Percentiles rank a stretch among this genome's conserved stretches.
phyloP scores from a whole-genome alignment of 805 yeast species.

The Lachancea kluyveri region DNA sequence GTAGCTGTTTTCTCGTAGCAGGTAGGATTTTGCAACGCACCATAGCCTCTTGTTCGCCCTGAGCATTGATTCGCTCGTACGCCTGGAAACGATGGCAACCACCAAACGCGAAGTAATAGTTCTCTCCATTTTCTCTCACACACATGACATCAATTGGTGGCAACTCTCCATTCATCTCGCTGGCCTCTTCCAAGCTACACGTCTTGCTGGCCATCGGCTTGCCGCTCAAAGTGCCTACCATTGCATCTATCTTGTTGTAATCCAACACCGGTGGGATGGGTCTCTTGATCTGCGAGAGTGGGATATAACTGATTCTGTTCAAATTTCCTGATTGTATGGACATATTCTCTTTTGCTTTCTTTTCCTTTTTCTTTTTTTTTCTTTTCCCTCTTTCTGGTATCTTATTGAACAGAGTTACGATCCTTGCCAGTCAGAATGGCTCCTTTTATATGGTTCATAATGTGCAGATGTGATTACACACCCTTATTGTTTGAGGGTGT shows the following conservation, averaged over 20 bases:
- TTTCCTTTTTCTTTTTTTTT: too few relatives aligned
- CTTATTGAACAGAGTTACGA: too few relatives aligned
- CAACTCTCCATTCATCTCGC: constrained; percentile 45
- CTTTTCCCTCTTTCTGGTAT: too few relatives aligned
- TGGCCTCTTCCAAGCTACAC: constrained; percentile 39
- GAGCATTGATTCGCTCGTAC: constrained; percentile 50
- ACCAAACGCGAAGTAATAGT: constrained; percentile 75
- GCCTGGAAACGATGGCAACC: constrained; percentile 91
- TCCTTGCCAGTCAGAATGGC: too few relatives aligned
- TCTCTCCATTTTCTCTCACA: constrained; percentile 56
- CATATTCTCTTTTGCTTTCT: too few relatives aligned
- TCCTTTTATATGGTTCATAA: too few relatives aligned
- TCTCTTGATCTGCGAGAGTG: constrained; percentile 60
- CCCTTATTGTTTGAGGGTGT: too few relatives aligned
- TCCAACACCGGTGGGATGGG: constrained; percentile 87
- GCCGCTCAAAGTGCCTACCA: constrained; percentile 68
- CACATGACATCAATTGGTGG: constrained; percentile 79
- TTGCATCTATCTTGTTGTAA: constrained; percentile 63
- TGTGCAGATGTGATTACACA: too few relatives aligned
- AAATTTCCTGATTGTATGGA: constrained; percentile 62
- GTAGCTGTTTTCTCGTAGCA: constrained; percentile 62
- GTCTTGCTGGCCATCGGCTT: constrained; percentile 59
- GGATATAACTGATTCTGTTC: constrained; percentile 41
- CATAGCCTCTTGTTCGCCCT: constrained; percentile 30
- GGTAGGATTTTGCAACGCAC: constrained; percentile 73